These are phyloP conservation scores for Phellinidium pouzarii DNA, from an alignment of 1,284 basidiomycete genomes.

Conservation along the genomic window DNA sequence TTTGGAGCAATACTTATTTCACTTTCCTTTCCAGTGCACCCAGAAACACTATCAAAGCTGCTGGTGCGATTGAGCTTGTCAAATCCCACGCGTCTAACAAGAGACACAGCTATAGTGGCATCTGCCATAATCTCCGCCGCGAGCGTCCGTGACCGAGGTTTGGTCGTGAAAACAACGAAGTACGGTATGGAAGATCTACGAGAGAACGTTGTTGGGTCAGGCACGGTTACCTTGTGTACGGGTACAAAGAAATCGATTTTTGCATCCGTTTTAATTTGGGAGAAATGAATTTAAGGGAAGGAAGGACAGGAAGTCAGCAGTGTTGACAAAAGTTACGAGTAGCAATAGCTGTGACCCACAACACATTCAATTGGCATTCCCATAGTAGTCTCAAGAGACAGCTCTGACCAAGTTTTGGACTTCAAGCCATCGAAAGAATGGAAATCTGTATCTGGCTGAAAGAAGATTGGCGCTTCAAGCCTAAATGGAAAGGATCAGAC, in stretches of 20 bases:
- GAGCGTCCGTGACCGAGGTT: conserved; percentile 42
- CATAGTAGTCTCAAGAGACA: conserved; percentile 38
- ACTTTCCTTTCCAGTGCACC: background rate
- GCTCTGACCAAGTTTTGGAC: conserved; percentile 56
- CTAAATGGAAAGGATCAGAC: conserved; percentile 29
- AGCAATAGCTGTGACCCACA: conserved; percentile 34
- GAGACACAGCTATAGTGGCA: conserved; percentile 57
- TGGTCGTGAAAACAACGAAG: conserved; percentile 65
- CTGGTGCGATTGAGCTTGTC: conserved; percentile 25
- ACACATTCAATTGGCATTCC: conserved; percentile 49
- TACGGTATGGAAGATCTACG: conserved; percentile 54
- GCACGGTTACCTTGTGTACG: conserved; percentile 50
- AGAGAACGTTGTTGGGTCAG: conserved; percentile 49
- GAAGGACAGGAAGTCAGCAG: conserved; percentile 6
- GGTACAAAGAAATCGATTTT: background rate
- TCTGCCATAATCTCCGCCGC: conserved; percentile 60
- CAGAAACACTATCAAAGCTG: background rate
- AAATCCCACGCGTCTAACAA: conserved; percentile 48
- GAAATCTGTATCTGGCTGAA: conserved; percentile 53
- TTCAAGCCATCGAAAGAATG: conserved; percentile 46
- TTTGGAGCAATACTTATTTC: background rate
- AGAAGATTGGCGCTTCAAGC: conserved; percentile 54
- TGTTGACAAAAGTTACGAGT: conserved; percentile 14
- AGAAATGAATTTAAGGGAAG: background rate
- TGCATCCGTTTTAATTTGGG: background rate